Evolutionary conservation across 805 yeast species (phyloP).

Genomic region (Saccharomycopsis schoenii): DNA sequence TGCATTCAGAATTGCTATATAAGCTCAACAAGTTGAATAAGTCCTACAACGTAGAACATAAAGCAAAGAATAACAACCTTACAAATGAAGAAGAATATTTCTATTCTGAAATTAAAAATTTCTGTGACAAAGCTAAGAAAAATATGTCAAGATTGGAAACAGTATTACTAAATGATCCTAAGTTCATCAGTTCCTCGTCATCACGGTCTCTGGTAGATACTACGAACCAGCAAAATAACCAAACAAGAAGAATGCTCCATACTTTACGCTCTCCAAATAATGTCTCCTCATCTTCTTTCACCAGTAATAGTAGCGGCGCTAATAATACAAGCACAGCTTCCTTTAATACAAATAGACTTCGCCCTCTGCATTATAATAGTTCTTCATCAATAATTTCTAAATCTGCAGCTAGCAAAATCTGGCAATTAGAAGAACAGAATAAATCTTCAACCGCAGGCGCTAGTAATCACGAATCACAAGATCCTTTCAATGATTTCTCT

Average conservation of each 20-base stretch:
- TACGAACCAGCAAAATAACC: slow-evolving; percentile 16
- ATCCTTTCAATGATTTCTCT: slow-evolving; percentile 15
- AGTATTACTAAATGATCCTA: slow-evolving; percentile 6
- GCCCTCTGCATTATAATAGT: slow-evolving; percentile 13
- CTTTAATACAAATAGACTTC: neutral
- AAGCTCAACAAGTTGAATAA: slow-evolving; percentile 46
- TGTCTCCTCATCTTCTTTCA: neutral
- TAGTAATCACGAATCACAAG: neutral
- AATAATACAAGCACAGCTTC: slow-evolving; percentile 1
- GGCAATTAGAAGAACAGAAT: slow-evolving; percentile 16
- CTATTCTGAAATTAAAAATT: slow-evolving; percentile 7
- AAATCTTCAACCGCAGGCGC: neutral
- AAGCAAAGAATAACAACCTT: neutral
- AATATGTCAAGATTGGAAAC: slow-evolving; percentile 15
- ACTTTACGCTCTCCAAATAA: slow-evolving; percentile 26
- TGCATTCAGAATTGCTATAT: slow-evolving; percentile 52
- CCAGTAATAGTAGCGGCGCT: slow-evolving; percentile 7
- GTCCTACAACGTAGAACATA: slow-evolving; percentile 18
- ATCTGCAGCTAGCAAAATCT: slow-evolving; percentile 23
- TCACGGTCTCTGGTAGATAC: neutral
- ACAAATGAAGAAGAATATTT: slow-evolving; percentile 15
- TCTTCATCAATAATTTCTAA: slow-evolving; percentile 21
- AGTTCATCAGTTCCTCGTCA: neutral
- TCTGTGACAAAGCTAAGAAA: slow-evolving; percentile 11
- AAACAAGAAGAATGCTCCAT: slow-evolving; percentile 24